Evolutionary conservation across 306 rosid species (phyloP).

Genomic region (Hylodesmum podocarpum): DNA sequence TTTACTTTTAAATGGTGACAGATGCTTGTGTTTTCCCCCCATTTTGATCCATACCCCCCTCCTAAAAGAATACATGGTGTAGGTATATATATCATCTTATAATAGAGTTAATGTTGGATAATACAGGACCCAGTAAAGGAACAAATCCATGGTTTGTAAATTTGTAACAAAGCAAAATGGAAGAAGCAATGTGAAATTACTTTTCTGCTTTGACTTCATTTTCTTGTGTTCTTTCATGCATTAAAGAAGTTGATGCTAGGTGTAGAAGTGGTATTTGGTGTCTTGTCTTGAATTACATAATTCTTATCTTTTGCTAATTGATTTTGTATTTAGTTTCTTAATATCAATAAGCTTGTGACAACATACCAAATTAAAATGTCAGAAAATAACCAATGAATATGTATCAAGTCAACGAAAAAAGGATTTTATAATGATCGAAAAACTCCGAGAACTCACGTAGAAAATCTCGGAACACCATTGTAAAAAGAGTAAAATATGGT

Average conservation of each 20-base stretch:
- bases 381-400: neutral
- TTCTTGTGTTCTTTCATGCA: neutral
- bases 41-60: neutral
- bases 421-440: too few species aligned
- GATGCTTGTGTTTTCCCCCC: neutral
- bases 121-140: neutral
- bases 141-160: constrained; percentile 30
- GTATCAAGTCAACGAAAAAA: too few species aligned
- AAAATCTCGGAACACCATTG: too few species aligned
- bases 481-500: too few species aligned
- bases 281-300: too few species aligned
- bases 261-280: neutral
- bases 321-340: neutral
- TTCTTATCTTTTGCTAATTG: neutral
- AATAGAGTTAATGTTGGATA: constrained; percentile 2
- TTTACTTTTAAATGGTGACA: constrained; percentile 13
- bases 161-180: constrained; percentile 18
- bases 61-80: neutral
- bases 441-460: too few species aligned
- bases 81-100: neutral
- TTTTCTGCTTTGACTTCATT: constrained; percentile 15
- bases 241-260: neutral
- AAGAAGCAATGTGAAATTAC: neutral
- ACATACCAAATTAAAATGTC: neutral
- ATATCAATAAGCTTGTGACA: neutral